Evolutionary conservation across 169 alveolate genomes (phyloP), one percentile per base, ranked within the genome.

Genomic region (Eimeria sp.): DNA sequence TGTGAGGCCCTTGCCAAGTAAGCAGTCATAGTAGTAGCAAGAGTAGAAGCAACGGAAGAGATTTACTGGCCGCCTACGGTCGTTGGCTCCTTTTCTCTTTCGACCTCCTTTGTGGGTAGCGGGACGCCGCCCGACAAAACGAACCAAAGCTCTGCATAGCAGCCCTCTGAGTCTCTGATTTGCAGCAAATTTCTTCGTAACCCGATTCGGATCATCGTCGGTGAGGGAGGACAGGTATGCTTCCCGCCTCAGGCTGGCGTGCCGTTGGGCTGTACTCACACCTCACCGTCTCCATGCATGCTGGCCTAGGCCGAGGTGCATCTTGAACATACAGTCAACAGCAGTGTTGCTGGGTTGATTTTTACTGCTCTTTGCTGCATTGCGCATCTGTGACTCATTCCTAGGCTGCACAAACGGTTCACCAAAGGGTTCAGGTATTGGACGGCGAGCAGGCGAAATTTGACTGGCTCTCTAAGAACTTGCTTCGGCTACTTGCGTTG

Each of bases 191-290:
- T 94, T 40, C 96, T 94, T 45, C 95, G 83, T 65, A 87, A 73
- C 83, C 96, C 96, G 47, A 75, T 94, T 30, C 88, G 89, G n/a
- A 84, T 94, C 54, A 61, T 65, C 25, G 88, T 94, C 45, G 96
- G 96, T 75, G 95, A 94, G 65, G 95, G 75, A 49, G 96, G 96
- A 16, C 96, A 94, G 95, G 96, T 94, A 30, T 11, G 96, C 54
- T 47, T 22, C 67, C 27, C 67, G 51, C 70, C 22, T 80, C 34
- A 22, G 54, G 92, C n/a, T 27, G 92, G 22, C 47, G 34, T 45
- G 34, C 43, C 76, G 49, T 13, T 58, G 78, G 57, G 61, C 25
- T 83, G 89, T 34, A 58, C 27, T 40, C 80, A 40, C 83, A 20
- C 22, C 11, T 4, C 61, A 40, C 49, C 25, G 6, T 40, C 94